These are phyloP conservation scores for Ophiostoma himal-ulmi DNA, from an alignment of 2,329 filamentous ascomycete genomes.

Conservation along the genomic window DNA sequence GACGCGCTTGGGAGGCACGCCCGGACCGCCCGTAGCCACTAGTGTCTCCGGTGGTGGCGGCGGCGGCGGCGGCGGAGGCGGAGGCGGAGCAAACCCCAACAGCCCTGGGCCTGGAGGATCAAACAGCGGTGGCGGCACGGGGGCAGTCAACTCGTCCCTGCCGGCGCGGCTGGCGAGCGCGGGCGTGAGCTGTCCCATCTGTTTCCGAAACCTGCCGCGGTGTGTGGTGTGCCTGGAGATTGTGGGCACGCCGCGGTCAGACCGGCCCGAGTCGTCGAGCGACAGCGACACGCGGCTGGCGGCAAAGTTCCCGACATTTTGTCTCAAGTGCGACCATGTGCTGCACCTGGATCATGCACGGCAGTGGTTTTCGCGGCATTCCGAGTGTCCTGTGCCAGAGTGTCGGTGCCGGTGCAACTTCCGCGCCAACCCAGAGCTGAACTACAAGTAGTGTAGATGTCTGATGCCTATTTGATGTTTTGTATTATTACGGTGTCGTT, in stretches of 20 bases:
- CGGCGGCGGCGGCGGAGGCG: constrained; percentile 16
- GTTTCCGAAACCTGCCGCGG: constrained; percentile 59
- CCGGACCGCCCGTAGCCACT: background rate
- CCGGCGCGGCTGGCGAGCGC: constrained; percentile 50
- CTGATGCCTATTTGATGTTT: background rate
- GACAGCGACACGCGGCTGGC: constrained; percentile 44
- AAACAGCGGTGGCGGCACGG: constrained; percentile 8
- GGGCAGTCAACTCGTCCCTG: constrained; percentile 31
- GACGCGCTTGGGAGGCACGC: constrained; percentile 38
- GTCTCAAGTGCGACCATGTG: constrained; percentile 62
- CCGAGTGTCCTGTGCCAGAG: constrained; percentile 63
- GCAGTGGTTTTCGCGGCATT: constrained; percentile 60
- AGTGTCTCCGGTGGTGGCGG: background rate
- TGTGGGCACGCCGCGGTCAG: constrained; percentile 58
- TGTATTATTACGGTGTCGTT: background rate
- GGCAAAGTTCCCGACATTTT: constrained; percentile 62
- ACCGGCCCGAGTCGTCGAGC: constrained; percentile 48
- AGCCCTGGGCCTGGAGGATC: background rate
- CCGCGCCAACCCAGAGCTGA: constrained; percentile 53
- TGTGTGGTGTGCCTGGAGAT: constrained; percentile 64
- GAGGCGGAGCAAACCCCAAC: background rate
- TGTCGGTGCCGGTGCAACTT: constrained; percentile 62
- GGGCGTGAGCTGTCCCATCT: constrained; percentile 61
- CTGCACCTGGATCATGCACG: constrained; percentile 61
- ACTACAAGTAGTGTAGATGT: constrained; percentile 37